Conservation (phyloP, 2,329 filamentous ascomycete species). For the Penicillium sp. region DNA sequence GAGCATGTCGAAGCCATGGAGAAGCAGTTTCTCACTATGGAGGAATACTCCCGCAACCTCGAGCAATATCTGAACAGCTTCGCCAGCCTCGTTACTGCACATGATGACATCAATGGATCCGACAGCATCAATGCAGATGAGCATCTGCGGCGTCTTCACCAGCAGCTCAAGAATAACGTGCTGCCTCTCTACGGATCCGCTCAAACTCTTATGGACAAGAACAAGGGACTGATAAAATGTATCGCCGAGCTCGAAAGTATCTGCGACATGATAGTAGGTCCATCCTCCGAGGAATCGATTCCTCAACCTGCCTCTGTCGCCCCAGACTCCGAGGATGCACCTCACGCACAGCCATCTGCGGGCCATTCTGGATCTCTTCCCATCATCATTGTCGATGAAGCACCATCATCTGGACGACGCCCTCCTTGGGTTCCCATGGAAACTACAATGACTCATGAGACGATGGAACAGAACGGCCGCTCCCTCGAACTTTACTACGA, state of each 20-base stretch:
- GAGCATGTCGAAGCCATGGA: slow-evolving; percentile 25
- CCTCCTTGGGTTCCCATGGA: not conserved
- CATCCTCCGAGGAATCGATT: not conserved
- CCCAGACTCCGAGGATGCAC: not conserved
- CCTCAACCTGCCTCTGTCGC: not conserved
- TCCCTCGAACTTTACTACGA: slow-evolving; percentile 27
- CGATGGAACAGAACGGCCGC: slow-evolving; percentile 20
- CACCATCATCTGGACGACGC: not conserved
- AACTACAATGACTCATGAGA: not conserved
- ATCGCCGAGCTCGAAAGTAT: slow-evolving; percentile 8
- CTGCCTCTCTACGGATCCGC: not conserved
- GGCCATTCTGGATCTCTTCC: not conserved
- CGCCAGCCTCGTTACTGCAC: slow-evolving; percentile 2
- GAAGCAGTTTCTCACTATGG: not conserved
- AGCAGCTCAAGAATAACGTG: not conserved
- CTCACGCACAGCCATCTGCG: not conserved
- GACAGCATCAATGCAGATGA: not conserved
- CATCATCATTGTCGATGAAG: not conserved
- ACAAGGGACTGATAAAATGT: slow-evolving; percentile 1
- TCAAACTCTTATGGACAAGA: not conserved
- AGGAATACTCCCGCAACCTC: not conserved
- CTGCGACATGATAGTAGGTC: not conserved
- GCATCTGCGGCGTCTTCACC: not conserved
- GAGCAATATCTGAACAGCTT: slow-evolving; percentile 4
- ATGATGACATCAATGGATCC: not conserved